These are phyloP conservation scores for Malus hybrid DNA, from an alignment of 331 rosid species.

Conservation along the genomic window DNA sequence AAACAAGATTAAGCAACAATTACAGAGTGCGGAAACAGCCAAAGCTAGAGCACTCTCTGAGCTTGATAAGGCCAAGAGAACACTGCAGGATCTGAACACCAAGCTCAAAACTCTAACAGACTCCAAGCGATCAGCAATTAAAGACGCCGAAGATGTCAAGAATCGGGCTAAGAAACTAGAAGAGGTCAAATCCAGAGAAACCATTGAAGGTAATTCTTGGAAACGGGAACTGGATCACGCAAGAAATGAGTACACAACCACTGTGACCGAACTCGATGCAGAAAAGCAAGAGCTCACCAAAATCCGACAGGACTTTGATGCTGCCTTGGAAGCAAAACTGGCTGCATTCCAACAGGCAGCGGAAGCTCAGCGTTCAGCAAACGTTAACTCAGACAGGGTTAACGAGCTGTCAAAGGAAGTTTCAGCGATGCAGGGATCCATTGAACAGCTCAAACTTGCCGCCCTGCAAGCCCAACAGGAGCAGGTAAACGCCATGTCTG, in stretches of 20 bases:
- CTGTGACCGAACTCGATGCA: slow-evolving; percentile 52
- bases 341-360: slow-evolving; percentile 62
- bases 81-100: slow-evolving; percentile 37
- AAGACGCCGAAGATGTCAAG: slow-evolving; percentile 42
- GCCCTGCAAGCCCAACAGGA: slow-evolving; percentile 40
- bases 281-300: slow-evolving; percentile 70
- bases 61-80: slow-evolving; percentile 57
- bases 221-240: slow-evolving; percentile 51
- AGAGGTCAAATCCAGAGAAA: slow-evolving; percentile 31
- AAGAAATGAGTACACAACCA: slow-evolving; percentile 40
- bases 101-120: slow-evolving; percentile 35
- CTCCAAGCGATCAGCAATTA: slow-evolving; percentile 54
- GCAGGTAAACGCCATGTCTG: slow-evolving; percentile 28
- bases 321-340: slow-evolving; percentile 64
- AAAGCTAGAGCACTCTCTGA: slow-evolving; percentile 50
- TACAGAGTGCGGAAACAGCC: slow-evolving; percentile 28
- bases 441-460: slow-evolving; percentile 42
- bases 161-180: slow-evolving; percentile 38
- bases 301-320: slow-evolving; percentile 71
- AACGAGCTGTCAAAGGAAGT: slow-evolving; percentile 50
- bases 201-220: slow-evolving; percentile 45
- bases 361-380: slow-evolving; percentile 65
- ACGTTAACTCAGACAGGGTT: slow-evolving; percentile 42
- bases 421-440: slow-evolving; percentile 37
- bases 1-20: slow-evolving; percentile 37